phyloP scores from a whole-genome alignment of 2,329 filamentous ascomycete species.

The Sordariomycetes sp. region DNA sequence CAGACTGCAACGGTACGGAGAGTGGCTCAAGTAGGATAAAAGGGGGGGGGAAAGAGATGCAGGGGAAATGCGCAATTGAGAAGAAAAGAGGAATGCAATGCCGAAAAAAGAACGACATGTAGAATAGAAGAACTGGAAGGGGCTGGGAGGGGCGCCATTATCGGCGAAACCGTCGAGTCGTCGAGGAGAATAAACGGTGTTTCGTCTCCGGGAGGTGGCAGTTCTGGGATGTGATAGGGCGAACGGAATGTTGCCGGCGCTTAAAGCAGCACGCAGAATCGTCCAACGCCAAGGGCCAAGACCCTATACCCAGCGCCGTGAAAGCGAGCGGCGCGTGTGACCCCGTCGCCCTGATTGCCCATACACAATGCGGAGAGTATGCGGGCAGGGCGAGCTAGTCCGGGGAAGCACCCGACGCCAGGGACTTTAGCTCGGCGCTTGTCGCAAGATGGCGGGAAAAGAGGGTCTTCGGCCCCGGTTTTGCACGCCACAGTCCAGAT shows the following conservation, averaged over 20 bases:
- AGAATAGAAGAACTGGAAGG: background rate
- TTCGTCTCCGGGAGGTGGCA: background rate
- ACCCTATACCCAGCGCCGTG: background rate
- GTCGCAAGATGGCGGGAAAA: background rate
- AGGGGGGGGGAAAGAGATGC: background rate
- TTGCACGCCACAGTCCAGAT: background rate
- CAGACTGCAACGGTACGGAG: no score
- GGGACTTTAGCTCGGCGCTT: background rate
- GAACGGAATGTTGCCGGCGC: background rate
- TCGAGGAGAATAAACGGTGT: background rate
- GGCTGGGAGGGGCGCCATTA: background rate
- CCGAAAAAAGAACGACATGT: background rate
- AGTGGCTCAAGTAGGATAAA: background rate
- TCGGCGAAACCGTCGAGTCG: background rate
- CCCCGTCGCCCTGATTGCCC: no score
- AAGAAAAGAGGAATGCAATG: background rate
- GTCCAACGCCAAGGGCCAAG: background rate
- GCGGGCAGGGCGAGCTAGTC: background rate
- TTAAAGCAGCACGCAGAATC: conserved; percentile 2
- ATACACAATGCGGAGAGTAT: background rate
- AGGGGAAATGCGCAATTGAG: background rate
- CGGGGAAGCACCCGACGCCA: background rate
- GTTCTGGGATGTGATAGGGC: conserved; percentile 3
- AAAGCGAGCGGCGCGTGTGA: no score
- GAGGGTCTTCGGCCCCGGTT: background rate